phyloP scores from a whole-genome alignment of 306 rosid genomes.

The Cucurbita pepo region DNA sequence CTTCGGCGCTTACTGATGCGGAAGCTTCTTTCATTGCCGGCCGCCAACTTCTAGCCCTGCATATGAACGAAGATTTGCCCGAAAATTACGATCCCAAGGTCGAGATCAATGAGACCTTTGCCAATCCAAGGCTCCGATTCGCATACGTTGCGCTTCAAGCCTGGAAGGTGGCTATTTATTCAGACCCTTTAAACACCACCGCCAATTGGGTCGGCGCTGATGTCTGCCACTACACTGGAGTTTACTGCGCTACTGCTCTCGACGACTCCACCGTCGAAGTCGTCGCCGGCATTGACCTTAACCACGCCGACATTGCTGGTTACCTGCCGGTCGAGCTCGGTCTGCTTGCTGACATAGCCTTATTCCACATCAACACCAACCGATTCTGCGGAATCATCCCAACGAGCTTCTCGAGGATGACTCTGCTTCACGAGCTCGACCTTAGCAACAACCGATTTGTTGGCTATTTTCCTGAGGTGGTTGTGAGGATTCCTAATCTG shows the following conservation, averaged over 20 bases:
- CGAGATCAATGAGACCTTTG: conserved; percentile 6
- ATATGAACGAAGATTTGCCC: conserved; percentile 25
- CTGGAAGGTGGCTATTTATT: conserved; percentile 43
- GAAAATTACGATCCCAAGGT: conserved; percentile 8
- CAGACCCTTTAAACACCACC: conserved; percentile 49
- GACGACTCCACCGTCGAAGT: conserved; percentile 30
- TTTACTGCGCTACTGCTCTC: conserved; percentile 39
- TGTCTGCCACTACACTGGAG: conserved; percentile 58
- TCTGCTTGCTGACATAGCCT: conserved; percentile 38
- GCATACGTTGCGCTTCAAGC: conserved; percentile 69
- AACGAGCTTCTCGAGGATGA: conserved; percentile 25
- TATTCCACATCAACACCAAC: conserved; percentile 56
- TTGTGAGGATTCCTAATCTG: conserved; percentile 21
- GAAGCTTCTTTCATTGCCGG: conserved; percentile 31
- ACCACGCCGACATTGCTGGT: conserved; percentile 73
- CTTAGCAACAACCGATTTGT: conserved; percentile 72
- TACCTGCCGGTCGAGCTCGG: conserved; percentile 51
- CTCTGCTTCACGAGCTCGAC: conserved; percentile 40
- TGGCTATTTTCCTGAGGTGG: conserved; percentile 39
- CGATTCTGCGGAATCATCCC: conserved; percentile 72
- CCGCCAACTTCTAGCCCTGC: conserved; percentile 40
- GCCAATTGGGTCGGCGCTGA: conserved; percentile 47
- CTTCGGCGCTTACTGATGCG: conserved; percentile 27
- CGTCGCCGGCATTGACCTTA: conserved; percentile 70
- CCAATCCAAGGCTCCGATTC: conserved; percentile 20